phyloP scores from a whole-genome alignment of 306 rosid species.

The Abrus precatorius region DNA sequence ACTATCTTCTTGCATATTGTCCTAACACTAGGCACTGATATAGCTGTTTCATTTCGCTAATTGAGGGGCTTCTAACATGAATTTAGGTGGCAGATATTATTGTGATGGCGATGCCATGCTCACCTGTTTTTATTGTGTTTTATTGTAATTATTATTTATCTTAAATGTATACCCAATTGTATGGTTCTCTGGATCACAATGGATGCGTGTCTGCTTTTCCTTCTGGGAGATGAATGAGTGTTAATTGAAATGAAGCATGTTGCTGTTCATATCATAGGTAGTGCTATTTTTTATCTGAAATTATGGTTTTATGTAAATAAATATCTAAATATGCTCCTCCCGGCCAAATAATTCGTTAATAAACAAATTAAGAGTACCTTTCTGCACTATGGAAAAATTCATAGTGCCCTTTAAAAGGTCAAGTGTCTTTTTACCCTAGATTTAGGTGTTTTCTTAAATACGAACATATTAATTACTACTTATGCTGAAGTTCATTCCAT shows the following conservation, averaged over 20 bases:
- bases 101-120: constrained; percentile 9
- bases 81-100: constrained; percentile 38
- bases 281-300: not conserved
- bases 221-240: not conserved
- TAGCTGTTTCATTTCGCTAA: not conserved
- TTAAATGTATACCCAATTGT: constrained; percentile 31
- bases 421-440: not conserved
- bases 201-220: not conserved
- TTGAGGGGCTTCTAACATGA: constrained; percentile 37
- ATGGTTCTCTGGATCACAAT: not conserved
- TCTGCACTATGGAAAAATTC: not conserved
- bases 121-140: not conserved
- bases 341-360: not conserved
- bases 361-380: not conserved
- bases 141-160: constrained; percentile 26
- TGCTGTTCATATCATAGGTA: not conserved
- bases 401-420: not conserved
- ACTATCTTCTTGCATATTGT: constrained; percentile 4
- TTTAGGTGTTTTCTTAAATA: not conserved
- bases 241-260: constrained; percentile 22
- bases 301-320: not conserved
- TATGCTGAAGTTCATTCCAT: no score
- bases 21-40: constrained; percentile 34
- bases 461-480: not conserved
- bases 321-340: not conserved